Conservation (phyloP, 2,329 filamentous ascomycete genomes). For the Sodiomyces alkalinus region DNA sequence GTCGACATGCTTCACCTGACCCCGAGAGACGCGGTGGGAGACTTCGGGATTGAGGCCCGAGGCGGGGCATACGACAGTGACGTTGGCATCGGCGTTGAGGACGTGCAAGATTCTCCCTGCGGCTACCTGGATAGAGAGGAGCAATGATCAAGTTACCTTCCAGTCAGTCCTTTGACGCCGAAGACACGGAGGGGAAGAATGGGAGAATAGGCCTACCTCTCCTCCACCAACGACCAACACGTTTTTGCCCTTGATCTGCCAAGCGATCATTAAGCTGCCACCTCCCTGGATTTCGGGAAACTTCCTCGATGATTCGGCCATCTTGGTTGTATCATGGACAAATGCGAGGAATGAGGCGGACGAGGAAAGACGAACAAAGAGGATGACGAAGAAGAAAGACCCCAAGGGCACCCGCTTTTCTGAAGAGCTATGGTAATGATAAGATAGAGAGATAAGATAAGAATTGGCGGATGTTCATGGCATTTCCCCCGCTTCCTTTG, state of each 20-base stretch:
- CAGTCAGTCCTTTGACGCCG: background rate
- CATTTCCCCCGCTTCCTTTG: too few species aligned
- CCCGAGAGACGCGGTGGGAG: slow-evolving; percentile 58
- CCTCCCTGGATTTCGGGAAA: slow-evolving; percentile 79
- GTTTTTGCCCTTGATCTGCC: slow-evolving; percentile 81
- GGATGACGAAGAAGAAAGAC: too few species aligned
- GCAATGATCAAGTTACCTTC: background rate
- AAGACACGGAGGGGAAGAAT: background rate
- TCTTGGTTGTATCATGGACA: slow-evolving; percentile 1
- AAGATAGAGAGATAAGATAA: too few species aligned
- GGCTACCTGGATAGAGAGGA: slow-evolving; percentile 62
- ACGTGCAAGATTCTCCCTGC: slow-evolving; percentile 87
- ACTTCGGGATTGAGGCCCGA: slow-evolving; percentile 81
- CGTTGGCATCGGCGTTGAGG: slow-evolving; percentile 84
- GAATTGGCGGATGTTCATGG: too few species aligned
- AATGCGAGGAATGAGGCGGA: too few species aligned
- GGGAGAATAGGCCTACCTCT: slow-evolving; percentile 55
- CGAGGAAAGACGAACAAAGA: background rate
- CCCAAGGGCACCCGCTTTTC: too few species aligned
- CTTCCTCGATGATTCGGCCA: slow-evolving; percentile 16
- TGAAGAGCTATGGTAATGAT: too few species aligned
- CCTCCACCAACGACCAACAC: slow-evolving; percentile 91
- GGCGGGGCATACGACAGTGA: slow-evolving; percentile 70
- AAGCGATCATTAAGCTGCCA: slow-evolving; percentile 86
- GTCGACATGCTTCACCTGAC: slow-evolving; percentile 67